Base-by-base conservation (phyloP, 2,329 filamentous ascomycete genomes). In the Falciphora oryzae region DNA sequence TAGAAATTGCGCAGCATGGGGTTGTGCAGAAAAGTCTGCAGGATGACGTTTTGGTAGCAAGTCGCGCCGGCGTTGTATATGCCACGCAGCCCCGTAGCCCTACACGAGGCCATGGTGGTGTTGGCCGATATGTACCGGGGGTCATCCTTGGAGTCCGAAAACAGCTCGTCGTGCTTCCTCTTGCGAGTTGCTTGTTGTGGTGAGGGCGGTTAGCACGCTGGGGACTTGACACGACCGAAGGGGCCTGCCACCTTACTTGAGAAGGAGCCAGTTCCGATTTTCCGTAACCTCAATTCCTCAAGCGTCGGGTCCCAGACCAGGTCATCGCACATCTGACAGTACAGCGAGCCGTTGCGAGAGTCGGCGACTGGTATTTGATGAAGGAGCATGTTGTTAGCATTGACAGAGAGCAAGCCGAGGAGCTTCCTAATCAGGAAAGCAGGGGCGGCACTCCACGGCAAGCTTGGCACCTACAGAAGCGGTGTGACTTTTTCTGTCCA, bases 61-160 rank as follows among this genome's bases (percentile, higher is more conserved):
- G 95, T 98, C 65, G 96, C 93, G n/a, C 94, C 95, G 75, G 97
- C 94, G 73, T 98, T 99, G 77, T 96, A 97, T 66, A 99, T 89
- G 38, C 94, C 94, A 50, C 95, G 88, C 56, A 97, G 85, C 13
- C 95, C 94, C 69, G 90, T 93, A 25, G 92, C 93, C 65, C 91
- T 88, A 73, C 94, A 97, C 16, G 92, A 90, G 8, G 91, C 89
- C 65, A 88, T 85, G 32, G 85, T 89, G 16, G 93, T 93, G 73
- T 97, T 96, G 66, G 83, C 83, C 57, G 87, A 84, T 68, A 97
- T 89, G 70, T 91, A 93, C 64, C 86, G 83, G 65, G 92, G 87
- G 68, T 94, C 90, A 66, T 93, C 90, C 69, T 87, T 87, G 18
- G 84, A 78, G 66, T 89, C 87, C 31, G 70, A 81, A 71, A 89